These are phyloP conservation scores for Malus sylvestris DNA, from an alignment of 306 rosid genomes.

Conservation along the genomic window DNA sequence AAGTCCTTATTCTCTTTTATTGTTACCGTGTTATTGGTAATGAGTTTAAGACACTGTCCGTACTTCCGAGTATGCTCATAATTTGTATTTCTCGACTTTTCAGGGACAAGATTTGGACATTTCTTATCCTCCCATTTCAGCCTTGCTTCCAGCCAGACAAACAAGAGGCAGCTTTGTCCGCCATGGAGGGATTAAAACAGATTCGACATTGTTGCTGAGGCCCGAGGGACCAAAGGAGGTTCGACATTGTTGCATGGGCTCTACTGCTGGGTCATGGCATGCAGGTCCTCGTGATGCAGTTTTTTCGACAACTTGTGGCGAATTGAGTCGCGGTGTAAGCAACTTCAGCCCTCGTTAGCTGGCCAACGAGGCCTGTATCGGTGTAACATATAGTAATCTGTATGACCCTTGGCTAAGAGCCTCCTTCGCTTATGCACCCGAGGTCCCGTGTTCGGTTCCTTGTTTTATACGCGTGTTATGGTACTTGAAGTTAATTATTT, in stretches of 20 bases:
- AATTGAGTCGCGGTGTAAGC: constrained; percentile 60
- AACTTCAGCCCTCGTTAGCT: constrained; percentile 67
- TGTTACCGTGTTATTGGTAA: neutral
- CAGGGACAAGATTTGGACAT: constrained; percentile 79
- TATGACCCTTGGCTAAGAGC: constrained; percentile 1
- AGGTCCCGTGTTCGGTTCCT: neutral
- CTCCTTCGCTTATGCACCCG: neutral
- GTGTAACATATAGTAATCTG: constrained; percentile 31
- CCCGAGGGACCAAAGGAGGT: too few relatives aligned
- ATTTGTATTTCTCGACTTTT: neutral
- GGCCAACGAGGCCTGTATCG: constrained; percentile 7
- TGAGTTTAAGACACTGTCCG: neutral
- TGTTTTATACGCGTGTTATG: neutral
- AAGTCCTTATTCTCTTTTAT: neutral
- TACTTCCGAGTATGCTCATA: neutral
- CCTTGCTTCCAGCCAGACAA: constrained; percentile 76
- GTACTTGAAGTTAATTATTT: too few relatives aligned
- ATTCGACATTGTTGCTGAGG: constrained; percentile 20
- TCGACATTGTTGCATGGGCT: too few relatives aligned
- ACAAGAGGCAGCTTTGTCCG: constrained; percentile 73
- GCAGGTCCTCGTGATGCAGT: constrained; percentile 49
- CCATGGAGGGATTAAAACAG: constrained; percentile 55
- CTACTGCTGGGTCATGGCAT: constrained; percentile 65
- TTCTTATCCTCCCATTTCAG: constrained; percentile 75
- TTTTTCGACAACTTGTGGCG: constrained; percentile 61